Evolutionary conservation across 805 yeast genomes (phyloP), one percentile per base, ranked within the genome.

Genomic region (Pichia pseudocactophila): DNA sequence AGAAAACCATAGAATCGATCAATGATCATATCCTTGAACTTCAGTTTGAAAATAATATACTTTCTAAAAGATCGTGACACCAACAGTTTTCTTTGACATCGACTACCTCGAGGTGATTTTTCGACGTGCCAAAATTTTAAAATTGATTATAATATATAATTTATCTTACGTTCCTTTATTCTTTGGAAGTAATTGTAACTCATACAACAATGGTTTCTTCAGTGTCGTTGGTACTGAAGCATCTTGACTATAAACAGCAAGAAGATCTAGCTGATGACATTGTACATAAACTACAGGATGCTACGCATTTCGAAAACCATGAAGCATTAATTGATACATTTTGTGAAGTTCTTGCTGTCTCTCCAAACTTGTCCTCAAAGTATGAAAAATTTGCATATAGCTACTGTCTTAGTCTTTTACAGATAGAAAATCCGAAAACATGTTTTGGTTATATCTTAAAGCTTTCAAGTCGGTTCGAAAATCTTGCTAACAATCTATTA

Each of bases 11-110:
- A 27, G 78, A 73, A 40, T 52, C 70, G 7, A 60, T 71, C 27
- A 74, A 73, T 46, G 80, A 75, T 48, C 75, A 73, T 48, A 53
- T 70, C 7, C 55, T 76, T 40, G 65, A 73, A 16, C 52, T 64
- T 28, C 74, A 72, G 51, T 71, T 75, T 34, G 78, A 74, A 51
- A 68, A 64, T 42, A 72, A 72, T 43, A 65, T 74, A 22, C 51
- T 73, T 28, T 41, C 59, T 51, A 15, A 37, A 34, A 61, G 20
- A 27, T 13, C 18, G 20, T 20, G 36, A 12, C 30, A 40, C 27
- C 25, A 10, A 28, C 11, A n/a, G n/a, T n/a, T n/a, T n/a, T n/a
- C n/a, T n/a, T n/a, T n/a, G n/a, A n/a, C n/a, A n/a, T n/a, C n/a
- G n/a, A n/a, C n/a, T n/a, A n/a, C n/a, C n/a, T n/a, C n/a, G n/a